Evolutionary conservation across 2,329 filamentous ascomycete species (phyloP).

Genomic region (Microcyclospora tardicrescens): DNA sequence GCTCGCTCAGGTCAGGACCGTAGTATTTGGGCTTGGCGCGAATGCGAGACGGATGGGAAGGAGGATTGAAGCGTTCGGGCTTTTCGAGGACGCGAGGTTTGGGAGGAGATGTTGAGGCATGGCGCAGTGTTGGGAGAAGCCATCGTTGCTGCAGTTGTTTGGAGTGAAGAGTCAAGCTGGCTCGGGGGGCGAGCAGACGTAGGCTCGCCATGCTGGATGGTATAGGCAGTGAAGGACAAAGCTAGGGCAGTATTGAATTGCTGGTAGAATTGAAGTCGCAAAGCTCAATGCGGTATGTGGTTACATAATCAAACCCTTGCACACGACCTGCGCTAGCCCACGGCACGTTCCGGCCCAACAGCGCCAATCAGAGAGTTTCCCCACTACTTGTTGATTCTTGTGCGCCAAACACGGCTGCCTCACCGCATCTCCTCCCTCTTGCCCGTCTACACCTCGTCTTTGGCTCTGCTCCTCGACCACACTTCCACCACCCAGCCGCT

Average conservation of each 20-base stretch:
- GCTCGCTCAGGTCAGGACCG: slow-evolving; percentile 58
- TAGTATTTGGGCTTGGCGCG: slow-evolving; percentile 49
- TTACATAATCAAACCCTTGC: too few relatives aligned
- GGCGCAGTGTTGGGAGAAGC: slow-evolving; percentile 9
- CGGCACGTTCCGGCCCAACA: neutral
- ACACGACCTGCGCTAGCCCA: too few relatives aligned
- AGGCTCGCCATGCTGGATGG: neutral
- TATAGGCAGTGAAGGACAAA: too few relatives aligned
- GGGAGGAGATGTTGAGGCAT: slow-evolving; percentile 25
- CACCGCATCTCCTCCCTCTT: neutral
- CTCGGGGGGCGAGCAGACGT: slow-evolving; percentile 6
- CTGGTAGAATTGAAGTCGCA: too few relatives aligned
- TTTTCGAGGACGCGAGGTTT: slow-evolving; percentile 68
- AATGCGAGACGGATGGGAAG: slow-evolving; percentile 68
- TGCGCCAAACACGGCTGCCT: slow-evolving; percentile 1
- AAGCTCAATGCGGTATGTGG: too few relatives aligned
- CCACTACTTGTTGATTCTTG: too few relatives aligned
- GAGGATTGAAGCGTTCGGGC: slow-evolving; percentile 79
- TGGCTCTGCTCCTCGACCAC: slow-evolving; percentile 1
- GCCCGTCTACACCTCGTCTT: slow-evolving; percentile 3
- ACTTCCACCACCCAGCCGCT: slow-evolving; percentile 11
- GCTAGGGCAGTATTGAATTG: too few relatives aligned
- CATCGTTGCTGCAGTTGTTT: slow-evolving; percentile 14
- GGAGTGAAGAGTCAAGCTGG: slow-evolving; percentile 15
- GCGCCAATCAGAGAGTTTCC: slow-evolving; percentile 2